Base-by-base conservation (phyloP, 2,329 filamentous ascomycete species). In the Cordyceps farinosa region DNA sequence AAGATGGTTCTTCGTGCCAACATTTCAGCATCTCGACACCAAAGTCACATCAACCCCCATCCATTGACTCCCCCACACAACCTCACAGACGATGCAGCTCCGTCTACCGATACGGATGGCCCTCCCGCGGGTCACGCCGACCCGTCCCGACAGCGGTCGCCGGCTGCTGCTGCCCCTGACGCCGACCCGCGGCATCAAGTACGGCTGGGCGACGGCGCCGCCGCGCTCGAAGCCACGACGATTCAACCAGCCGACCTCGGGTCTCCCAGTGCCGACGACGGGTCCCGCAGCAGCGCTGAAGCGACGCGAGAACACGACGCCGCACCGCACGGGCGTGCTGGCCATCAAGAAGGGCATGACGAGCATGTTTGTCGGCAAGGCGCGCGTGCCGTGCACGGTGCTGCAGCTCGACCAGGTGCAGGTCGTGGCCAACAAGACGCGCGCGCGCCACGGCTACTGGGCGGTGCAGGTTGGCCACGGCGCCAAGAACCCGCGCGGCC, bases 271-370 rank as follows among this genome's bases (percentile, higher is more conserved):
- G 5, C 84, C 82, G 53, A 84, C 83, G 10, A 79, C 82, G 8
- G 85, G 85, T 0, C 85, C 85, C 2, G 84, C 83, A 2, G 86
- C 86, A 10, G 86, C 86, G 7, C 81, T 88, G 65, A 77, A 78
- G 75, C 84, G 86, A 54, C 83, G 80, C 69, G 83, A 80, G 68
- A 79, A 78, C 67, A 86, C 84, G 17, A 84, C 86, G 15, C 86
- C 86, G 1, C 71, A 87, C 48, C 90, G 95, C 34, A 88, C 92
- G 2, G 95, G 95, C 36, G 88, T 91, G 9, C 83, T 99, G 53
- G 92, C 90, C 13, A 84, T 88, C 74, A 99, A 99, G 80, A 94
- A 93, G 79, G 95, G 95, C 76, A 98, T 99, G 91, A 96, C 92
- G 50, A 93, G 90, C 65, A 79, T 97, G 67, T 98, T 90, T 82